Conservation (phyloP, 2,329 filamentous ascomycete genomes). For the Stemphylium vesicarium region DNA sequence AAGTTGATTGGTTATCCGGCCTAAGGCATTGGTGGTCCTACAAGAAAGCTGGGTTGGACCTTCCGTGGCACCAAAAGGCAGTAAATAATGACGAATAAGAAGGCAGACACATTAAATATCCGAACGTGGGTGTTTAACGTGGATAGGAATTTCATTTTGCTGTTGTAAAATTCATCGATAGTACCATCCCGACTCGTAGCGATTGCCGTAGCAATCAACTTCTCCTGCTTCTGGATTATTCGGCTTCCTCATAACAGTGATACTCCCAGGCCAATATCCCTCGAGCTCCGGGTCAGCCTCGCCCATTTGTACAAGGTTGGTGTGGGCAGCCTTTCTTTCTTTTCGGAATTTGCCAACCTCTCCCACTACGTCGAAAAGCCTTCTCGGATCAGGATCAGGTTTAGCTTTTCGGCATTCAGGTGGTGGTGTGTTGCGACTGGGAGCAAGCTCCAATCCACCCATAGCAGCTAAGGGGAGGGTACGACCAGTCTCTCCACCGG, state of each 20-base stretch:
- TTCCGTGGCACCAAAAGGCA: too few relatives aligned
- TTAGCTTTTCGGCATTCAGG: conserved; percentile 12
- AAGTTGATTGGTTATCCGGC: too few relatives aligned
- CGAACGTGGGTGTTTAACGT: too few relatives aligned
- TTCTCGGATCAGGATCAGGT: conserved; percentile 11
- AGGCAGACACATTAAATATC: too few relatives aligned
- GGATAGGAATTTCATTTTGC: background rate
- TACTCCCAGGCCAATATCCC: conserved; percentile 65
- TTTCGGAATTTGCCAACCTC: conserved; percentile 62
- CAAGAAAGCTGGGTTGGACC: too few relatives aligned
- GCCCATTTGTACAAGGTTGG: conserved; percentile 43
- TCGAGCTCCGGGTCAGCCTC: conserved; percentile 52
- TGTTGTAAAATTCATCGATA: conserved; percentile 51
- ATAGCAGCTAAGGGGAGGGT: conserved; percentile 56
- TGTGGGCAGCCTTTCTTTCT: conserved; percentile 58
- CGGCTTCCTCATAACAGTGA: conserved; percentile 61
- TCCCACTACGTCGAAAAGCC: conserved; percentile 57
- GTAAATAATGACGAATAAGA: too few relatives aligned
- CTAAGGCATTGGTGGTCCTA: too few relatives aligned
- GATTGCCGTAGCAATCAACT: conserved; percentile 60
- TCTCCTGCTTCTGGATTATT: conserved; percentile 51
- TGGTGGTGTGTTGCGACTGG: conserved; percentile 14
- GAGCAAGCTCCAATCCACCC: conserved; percentile 49
- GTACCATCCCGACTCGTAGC: conserved; percentile 59
- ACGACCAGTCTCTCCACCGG: conserved; percentile 53